Percentiles rank a stretch among this genome's conserved stretches.
These are phyloP conservation scores for Adansonia madagascariensis DNA, from an alignment of 441 rosid genomes.

Conservation along the genomic window DNA sequence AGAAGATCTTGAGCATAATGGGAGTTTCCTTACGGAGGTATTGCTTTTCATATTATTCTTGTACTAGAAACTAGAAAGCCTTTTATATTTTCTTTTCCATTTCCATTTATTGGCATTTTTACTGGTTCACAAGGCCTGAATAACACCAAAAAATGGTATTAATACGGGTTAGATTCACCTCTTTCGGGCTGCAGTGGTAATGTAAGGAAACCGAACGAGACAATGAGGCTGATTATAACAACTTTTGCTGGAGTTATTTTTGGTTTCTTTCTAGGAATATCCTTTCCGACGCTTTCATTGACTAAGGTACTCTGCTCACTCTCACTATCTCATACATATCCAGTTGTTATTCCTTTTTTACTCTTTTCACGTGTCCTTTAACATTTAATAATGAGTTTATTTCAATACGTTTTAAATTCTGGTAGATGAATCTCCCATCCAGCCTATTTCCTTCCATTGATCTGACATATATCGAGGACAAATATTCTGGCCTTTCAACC, in stretches of 20 bases:
- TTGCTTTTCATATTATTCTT: constrained; percentile 13
- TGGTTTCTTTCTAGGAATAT: constrained; percentile 86
- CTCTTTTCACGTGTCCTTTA: constrained; percentile 7
- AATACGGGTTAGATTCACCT: constrained; percentile 20
- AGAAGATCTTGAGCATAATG: constrained; percentile 37
- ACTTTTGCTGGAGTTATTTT: constrained; percentile 69
- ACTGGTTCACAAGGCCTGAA: neutral
- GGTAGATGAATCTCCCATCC: constrained; percentile 85
- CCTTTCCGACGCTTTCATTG: constrained; percentile 74
- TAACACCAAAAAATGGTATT: constrained; percentile 11
- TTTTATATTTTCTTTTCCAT: neutral
- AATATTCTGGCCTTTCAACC: constrained; percentile 77
- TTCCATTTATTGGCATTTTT: neutral
- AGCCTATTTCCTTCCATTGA: constrained; percentile 77
- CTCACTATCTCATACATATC: neutral
- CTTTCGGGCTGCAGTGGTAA: constrained; percentile 45
- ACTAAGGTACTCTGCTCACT: constrained; percentile 60
- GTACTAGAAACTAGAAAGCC: neutral
- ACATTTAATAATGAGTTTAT: constrained; percentile 1
- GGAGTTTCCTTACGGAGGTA: constrained; percentile 44
- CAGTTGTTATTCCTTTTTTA: neutral
- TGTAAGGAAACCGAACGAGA: constrained; percentile 67
- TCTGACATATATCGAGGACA: constrained; percentile 76
- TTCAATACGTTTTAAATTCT: constrained; percentile 32
- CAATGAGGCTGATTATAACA: constrained; percentile 74